Conservation (phyloP, 352 stramenopile species). For the Achlya hypogyna region DNA sequence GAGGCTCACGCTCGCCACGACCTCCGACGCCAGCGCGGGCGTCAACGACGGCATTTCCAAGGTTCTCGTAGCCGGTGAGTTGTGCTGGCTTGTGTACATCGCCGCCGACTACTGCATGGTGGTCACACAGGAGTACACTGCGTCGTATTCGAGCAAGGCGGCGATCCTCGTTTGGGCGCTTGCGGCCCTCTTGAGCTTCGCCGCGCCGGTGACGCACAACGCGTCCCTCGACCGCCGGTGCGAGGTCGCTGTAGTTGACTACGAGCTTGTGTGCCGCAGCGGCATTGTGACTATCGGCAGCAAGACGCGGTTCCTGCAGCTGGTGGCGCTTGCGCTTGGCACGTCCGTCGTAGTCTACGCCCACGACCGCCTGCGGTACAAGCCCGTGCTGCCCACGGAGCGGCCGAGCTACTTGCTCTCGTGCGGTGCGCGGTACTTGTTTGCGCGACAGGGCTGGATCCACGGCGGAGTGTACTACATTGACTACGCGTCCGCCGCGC, state of each 20-base stretch:
- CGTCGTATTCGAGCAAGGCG: background rate
- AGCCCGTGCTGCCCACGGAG: no score
- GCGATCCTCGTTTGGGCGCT: background rate
- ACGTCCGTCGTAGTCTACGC: background rate
- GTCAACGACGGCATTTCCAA: background rate
- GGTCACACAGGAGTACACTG: background rate
- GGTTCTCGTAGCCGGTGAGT: background rate
- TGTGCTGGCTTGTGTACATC: constrained; percentile 10
- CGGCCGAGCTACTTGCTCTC: background rate
- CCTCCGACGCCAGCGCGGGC: background rate
- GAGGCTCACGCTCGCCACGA: background rate
- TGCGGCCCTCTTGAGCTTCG: background rate
- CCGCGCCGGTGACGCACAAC: background rate
- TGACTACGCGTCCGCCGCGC: constrained; percentile 1
- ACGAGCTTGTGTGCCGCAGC: background rate
- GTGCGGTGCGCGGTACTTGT: background rate
- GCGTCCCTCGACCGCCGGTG: background rate
- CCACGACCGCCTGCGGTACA: background rate
- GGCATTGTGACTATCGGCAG: background rate
- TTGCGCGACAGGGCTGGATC: background rate
- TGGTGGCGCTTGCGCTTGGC: background rate
- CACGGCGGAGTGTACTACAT: background rate
- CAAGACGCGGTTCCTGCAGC: background rate
- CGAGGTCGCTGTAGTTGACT: background rate
- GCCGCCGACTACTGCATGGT: background rate